Conservation (phyloP, 768 basidiomycete species). For the Amanita inopinata region DNA sequence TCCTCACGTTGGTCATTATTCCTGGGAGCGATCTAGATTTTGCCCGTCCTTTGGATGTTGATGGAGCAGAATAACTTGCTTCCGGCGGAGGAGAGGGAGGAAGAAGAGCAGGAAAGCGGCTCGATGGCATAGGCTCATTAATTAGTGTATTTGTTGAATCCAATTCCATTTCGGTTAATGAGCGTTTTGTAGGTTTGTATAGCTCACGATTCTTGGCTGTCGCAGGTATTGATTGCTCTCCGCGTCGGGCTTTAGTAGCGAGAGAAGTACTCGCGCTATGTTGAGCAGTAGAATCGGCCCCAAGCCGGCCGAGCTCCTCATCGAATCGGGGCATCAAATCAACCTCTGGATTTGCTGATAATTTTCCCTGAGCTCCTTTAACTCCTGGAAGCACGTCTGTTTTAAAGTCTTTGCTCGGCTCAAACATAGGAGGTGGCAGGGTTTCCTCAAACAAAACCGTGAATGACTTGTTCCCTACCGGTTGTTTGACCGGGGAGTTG, state of each 20-base stretch:
- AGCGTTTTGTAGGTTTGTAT: constrained; percentile 26
- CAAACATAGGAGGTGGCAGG: constrained; percentile 9
- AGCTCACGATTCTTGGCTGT: constrained; percentile 19
- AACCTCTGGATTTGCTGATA: not conserved
- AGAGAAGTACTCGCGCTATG: not conserved
- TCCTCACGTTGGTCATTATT: constrained; percentile 33
- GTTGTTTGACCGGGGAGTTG: constrained; percentile 63
- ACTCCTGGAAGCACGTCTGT: not conserved
- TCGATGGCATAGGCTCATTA: constrained; percentile 12
- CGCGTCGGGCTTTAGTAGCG: not conserved
- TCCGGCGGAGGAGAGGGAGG: constrained; percentile 64
- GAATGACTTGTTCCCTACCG: constrained; percentile 49
- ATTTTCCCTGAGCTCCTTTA: not conserved
- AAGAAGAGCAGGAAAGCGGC: constrained; percentile 29
- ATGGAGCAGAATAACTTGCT: constrained; percentile 15
- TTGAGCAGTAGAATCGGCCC: not conserved
- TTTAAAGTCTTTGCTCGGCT: constrained; percentile 3
- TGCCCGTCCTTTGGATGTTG: constrained; percentile 8
- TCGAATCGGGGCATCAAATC: constrained; percentile 3
- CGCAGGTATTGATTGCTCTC: constrained; percentile 9
- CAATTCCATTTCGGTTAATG: constrained; percentile 25
- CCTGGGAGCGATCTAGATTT: constrained; percentile 32
- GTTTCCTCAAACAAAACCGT: constrained; percentile 54
- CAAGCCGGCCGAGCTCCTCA: constrained; percentile 5
- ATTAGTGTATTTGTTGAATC: constrained; percentile 16